These are phyloP conservation scores for Platanthera zijinensis DNA, from an alignment of 106 monocot species.

Conservation along the genomic window DNA sequence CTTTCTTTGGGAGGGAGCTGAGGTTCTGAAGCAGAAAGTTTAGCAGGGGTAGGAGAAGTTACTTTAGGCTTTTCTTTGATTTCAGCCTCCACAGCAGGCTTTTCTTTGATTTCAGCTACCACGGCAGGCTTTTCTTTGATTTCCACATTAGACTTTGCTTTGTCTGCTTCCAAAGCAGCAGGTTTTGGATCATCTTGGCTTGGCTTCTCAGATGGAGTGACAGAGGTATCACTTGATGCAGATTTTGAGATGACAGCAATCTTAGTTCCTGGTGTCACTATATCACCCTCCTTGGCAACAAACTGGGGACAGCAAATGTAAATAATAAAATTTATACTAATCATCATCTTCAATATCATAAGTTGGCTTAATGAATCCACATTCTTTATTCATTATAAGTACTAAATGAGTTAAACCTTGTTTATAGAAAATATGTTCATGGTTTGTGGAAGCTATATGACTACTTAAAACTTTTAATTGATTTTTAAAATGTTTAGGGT, in stretches of 20 bases:
- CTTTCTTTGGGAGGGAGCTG: slow-evolving; percentile 96
- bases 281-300: slow-evolving; percentile 85
- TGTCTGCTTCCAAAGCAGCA: slow-evolving; percentile 15
- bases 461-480: no score
- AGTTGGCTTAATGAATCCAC: no score
- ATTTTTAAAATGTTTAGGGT: no score
- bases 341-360: not conserved
- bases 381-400: no score
- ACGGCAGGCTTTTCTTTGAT: slow-evolving; percentile 30
- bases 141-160: slow-evolving; percentile 29
- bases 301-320: slow-evolving; percentile 37
- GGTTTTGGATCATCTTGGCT: slow-evolving; percentile 22
- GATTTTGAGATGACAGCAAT: slow-evolving; percentile 90
- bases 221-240: slow-evolving; percentile 52
- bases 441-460: no score
- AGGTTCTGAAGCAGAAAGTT: slow-evolving; percentile 68
- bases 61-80: slow-evolving; percentile 42
- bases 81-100: slow-evolving; percentile 33
- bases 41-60: slow-evolving; percentile 38
- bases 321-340: not conserved
- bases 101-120: slow-evolving; percentile 16
- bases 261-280: slow-evolving; percentile 91
- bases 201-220: slow-evolving; percentile 73
- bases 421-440: no score
- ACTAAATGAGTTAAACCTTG: not conserved